phyloP scores from a whole-genome alignment of 257 asterid genomes.

The Solanum habrochaites region DNA sequence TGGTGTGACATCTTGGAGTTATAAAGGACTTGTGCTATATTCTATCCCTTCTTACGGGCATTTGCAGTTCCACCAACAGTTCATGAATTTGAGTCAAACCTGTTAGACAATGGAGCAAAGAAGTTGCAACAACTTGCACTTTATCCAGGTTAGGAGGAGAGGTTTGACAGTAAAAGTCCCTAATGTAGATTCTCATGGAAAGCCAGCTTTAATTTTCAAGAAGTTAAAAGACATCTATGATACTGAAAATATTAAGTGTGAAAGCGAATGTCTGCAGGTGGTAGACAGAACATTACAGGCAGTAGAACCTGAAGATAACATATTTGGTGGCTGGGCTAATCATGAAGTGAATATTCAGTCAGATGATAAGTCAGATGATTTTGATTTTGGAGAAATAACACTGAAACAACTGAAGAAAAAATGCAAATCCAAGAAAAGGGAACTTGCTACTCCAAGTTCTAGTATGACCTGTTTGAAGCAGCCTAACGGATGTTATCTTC shows the following conservation, averaged over 20 bases:
- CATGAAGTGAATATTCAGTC: slow-evolving; percentile 11
- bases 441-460: slow-evolving; percentile 6
- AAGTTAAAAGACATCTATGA: slow-evolving; percentile 30
- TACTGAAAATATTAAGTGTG: slow-evolving; percentile 22
- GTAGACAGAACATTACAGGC: slow-evolving; percentile 34
- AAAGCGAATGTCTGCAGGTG: slow-evolving; percentile 7
- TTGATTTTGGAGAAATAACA: slow-evolving; percentile 27
- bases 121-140: slow-evolving; percentile 32
- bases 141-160: slow-evolving; percentile 36
- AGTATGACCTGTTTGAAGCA: slow-evolving; percentile 1
- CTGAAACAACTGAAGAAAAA: slow-evolving; percentile 44
- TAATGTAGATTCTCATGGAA: slow-evolving; percentile 26
- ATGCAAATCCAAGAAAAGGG: slow-evolving; percentile 50
- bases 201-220: slow-evolving; percentile 29
- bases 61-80: not conserved
- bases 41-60: not conserved
- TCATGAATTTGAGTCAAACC: not conserved
- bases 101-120: slow-evolving; percentile 34
- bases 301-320: slow-evolving; percentile 4
- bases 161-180: slow-evolving; percentile 23
- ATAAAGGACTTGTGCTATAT: not conserved
- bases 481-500: slow-evolving; percentile 7
- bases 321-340: not conserved
- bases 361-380: slow-evolving; percentile 9
- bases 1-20: not conserved